phyloP scores from a whole-genome alignment of 805 yeast species.

The Candida koratica region DNA sequence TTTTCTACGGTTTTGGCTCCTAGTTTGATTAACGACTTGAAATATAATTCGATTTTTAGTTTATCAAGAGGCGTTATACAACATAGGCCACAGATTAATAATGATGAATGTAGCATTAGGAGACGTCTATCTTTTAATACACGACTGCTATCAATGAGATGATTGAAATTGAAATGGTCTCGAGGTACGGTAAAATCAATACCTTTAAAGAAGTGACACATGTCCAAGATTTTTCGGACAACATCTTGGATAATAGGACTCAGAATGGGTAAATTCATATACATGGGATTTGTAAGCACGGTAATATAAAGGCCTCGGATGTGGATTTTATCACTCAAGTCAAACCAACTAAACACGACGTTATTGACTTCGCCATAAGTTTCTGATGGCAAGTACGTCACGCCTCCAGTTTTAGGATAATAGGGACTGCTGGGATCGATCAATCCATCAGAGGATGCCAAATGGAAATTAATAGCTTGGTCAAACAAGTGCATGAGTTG shows the following conservation, averaged over 20 bases:
- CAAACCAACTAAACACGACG: slow-evolving; percentile 42
- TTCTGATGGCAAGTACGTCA: slow-evolving; percentile 15
- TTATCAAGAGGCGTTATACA: slow-evolving; percentile 11
- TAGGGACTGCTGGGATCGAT: slow-evolving; percentile 14
- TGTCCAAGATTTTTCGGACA: slow-evolving; percentile 14
- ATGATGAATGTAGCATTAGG: slow-evolving; percentile 16
- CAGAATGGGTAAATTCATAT: slow-evolving; percentile 10
- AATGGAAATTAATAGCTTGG: slow-evolving; percentile 11
- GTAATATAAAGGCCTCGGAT: slow-evolving; percentile 31
- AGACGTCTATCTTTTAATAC: slow-evolving; percentile 14
- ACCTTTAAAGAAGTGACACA: slow-evolving; percentile 17
- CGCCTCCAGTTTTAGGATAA: slow-evolving; percentile 15
- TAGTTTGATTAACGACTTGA: slow-evolving; percentile 11
- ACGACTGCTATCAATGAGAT: slow-evolving; percentile 5
- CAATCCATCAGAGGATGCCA: slow-evolving; percentile 14
- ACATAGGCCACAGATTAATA: slow-evolving; percentile 16
- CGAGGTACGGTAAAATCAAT: slow-evolving; percentile 11
- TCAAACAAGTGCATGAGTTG: slow-evolving; percentile 19
- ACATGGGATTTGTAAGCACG: slow-evolving; percentile 19
- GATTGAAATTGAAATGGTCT: slow-evolving; percentile 10
- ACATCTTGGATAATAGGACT: slow-evolving; percentile 16
- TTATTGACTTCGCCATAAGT: slow-evolving; percentile 16
- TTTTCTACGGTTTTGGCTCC: slow-evolving; percentile 16
- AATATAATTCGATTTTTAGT: slow-evolving; percentile 14
- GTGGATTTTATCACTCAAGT: slow-evolving; percentile 43